Evolutionary conservation across 345 rosid species (phyloP).

Genomic region (Orychophragmus violaceus): DNA sequence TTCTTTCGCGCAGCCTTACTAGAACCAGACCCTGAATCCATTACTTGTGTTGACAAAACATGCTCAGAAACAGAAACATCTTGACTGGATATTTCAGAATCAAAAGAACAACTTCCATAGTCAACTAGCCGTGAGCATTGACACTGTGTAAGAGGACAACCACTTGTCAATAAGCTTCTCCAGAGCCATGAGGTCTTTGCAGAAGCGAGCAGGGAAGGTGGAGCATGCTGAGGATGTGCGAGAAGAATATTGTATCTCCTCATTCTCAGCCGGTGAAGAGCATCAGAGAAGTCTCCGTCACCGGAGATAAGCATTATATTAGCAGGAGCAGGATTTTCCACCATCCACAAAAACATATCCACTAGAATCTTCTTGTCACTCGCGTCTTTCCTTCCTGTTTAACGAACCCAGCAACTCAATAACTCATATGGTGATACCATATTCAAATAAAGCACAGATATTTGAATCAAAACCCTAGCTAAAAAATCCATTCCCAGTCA

Average conservation of each 20-base stretch:
- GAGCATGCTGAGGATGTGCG: conserved; percentile 58
- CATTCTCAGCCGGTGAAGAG: conserved; percentile 80
- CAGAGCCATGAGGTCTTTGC: conserved; percentile 78
- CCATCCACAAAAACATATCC: conserved; percentile 80
- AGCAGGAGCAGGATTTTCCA: conserved; percentile 78
- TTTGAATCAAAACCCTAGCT: not conserved
- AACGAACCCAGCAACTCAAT: not conserved
- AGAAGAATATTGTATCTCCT: conserved; percentile 76
- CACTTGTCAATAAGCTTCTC: conserved; percentile 69
- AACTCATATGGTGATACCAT: not conserved
- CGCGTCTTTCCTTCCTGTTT: conserved; percentile 71
- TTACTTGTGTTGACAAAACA: conserved; percentile 27
- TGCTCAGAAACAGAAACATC: conserved; percentile 22
- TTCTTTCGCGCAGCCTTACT: conserved; percentile 34
- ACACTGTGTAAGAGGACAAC: conserved; percentile 26
- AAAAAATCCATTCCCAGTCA: not conserved
- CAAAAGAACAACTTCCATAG: conserved; percentile 19
- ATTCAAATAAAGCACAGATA: not conserved
- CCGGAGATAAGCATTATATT: conserved; percentile 71
- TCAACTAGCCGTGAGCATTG: no score
- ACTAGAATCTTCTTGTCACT: conserved; percentile 86
- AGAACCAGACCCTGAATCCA: conserved; percentile 19
- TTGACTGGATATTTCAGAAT: not conserved
- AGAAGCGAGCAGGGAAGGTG: conserved; percentile 55
- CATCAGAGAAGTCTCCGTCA: conserved; percentile 74